Evolutionary conservation across 2,329 filamentous ascomycete genomes (phyloP).

Genomic region (Curvularia verruculosa): DNA sequence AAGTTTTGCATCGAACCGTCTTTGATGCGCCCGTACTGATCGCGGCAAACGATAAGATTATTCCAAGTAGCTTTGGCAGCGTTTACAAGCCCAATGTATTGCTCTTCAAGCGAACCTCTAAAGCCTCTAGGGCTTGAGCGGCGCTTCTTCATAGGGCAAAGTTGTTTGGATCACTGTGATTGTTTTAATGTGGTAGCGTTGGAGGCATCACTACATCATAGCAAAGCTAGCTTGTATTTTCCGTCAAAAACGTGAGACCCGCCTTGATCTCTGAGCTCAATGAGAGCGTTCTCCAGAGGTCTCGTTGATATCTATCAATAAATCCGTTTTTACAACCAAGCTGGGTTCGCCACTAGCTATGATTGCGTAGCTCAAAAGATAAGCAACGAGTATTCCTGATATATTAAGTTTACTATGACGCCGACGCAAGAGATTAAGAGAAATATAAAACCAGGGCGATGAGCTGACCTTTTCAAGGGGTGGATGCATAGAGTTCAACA

Average conservation of each 20-base stretch:
- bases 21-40: slow-evolving; percentile 17
- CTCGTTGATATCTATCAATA: not conserved
- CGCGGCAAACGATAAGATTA: slow-evolving; percentile 20
- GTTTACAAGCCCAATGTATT: slow-evolving; percentile 9
- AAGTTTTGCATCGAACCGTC: slow-evolving; percentile 16
- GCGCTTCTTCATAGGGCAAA: slow-evolving; percentile 18
- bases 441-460: no score
- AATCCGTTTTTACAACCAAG: not conserved
- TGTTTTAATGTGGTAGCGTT: slow-evolving; percentile 52
- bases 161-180: slow-evolving; percentile 26
- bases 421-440: not conserved
- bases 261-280: slow-evolving; percentile 4
- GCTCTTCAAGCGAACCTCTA: slow-evolving; percentile 9
- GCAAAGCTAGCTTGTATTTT: slow-evolving; percentile 17
- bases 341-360: not conserved
- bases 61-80: slow-evolving; percentile 19
- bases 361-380: not conserved
- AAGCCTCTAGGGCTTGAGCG: slow-evolving; percentile 16
- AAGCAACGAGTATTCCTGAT: not conserved
- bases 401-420: not conserved
- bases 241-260: not conserved
- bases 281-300: not conserved
- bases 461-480: no score
- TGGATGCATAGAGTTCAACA: not conserved
- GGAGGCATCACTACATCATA: slow-evolving; percentile 59